Base-by-base conservation (phyloP, 2,329 filamentous ascomycete species). In the Arthrobotrys conoides region DNA sequence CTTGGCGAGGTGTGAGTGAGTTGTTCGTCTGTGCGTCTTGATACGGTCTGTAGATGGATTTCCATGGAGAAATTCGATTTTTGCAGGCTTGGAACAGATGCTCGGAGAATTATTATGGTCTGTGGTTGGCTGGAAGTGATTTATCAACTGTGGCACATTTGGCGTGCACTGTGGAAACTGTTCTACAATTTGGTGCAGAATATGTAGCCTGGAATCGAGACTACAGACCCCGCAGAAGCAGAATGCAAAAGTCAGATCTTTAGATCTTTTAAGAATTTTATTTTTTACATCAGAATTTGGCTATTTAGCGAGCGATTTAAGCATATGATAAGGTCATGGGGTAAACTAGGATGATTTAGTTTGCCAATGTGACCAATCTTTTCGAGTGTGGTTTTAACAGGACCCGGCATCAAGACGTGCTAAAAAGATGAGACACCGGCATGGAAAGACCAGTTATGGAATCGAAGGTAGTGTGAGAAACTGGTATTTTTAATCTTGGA, bases 271-370 rank as follows among this genome's bases (percentile, higher is more conserved):
- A 20, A 59, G 30, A 18, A 59, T 59, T 30, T 22, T n/a, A n/a
- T n/a, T 38, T 18, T 59, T 36, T 71, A 64, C 20, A 59, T 71
- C 44, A 10, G n/a, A 36, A 64, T 63, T 66, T 61, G 51, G 41
- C 33, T 14, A 33, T 36, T 49, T 65, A 63, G 57, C 33, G 51
- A 67, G 61, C 48, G 33, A 53, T 55, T 49, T 51, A 69, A 44
- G 73, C 55, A 71, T 67, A 78, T 68, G 55, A 63, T 61, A 44
- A 44, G 75, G 75, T 78, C 75, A 78, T 78, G 75, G 68, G 75
- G 46, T 69, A 36, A 49, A 44, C 59, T 55, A 76, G 53, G 53
- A 24, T 72, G 22, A 18, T 44, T 61, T 61, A 44, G 57, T 61
- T 59, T 24, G 57, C 57, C 57, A 61, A 14, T 33, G 57, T 61